phyloP scores from a whole-genome alignment of 371 early-diverging fungal genomes.

The Mortierella polycephala region DNA sequence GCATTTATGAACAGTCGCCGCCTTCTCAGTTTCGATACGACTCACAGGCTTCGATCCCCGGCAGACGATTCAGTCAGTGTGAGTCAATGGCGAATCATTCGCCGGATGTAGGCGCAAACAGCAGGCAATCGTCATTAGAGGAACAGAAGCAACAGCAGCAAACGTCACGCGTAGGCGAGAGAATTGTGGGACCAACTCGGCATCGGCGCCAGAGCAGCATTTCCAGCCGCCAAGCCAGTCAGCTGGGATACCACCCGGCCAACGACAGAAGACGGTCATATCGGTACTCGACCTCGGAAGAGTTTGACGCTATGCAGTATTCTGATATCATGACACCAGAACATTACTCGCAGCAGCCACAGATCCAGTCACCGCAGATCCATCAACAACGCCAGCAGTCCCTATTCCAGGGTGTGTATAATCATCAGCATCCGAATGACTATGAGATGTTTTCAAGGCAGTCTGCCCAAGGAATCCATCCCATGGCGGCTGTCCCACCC shows the following conservation, averaged over 20 bases:
- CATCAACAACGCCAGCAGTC: constrained; percentile 2
- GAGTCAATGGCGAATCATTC: constrained; percentile 19
- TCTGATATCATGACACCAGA: not conserved
- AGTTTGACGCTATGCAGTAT: constrained; percentile 13
- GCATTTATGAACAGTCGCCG: constrained; percentile 19
- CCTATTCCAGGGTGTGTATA: not conserved
- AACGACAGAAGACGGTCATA: constrained; percentile 22
- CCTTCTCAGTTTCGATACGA: not conserved
- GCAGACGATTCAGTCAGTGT: not conserved
- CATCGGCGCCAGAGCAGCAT: constrained; percentile 38
- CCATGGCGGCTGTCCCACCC: no score
- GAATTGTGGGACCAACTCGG: constrained; percentile 22
- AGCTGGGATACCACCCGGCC: constrained; percentile 23
- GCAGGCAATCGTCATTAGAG: constrained; percentile 10
- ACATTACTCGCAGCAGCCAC: constrained; percentile 2
- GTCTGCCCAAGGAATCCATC: no score
- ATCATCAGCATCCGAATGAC: not conserved
- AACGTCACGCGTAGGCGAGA: constrained; percentile 9
- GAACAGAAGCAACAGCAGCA: constrained; percentile 4
- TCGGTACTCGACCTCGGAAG: constrained; percentile 14
- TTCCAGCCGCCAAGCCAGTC: constrained; percentile 34
- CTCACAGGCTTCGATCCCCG: not conserved
- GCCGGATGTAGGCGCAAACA: not conserved
- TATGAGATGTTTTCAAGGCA: not conserved
- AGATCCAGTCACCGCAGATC: constrained; percentile 1